phyloP scores from a whole-genome alignment of 305 asterid species.

The Rubia occidens region DNA sequence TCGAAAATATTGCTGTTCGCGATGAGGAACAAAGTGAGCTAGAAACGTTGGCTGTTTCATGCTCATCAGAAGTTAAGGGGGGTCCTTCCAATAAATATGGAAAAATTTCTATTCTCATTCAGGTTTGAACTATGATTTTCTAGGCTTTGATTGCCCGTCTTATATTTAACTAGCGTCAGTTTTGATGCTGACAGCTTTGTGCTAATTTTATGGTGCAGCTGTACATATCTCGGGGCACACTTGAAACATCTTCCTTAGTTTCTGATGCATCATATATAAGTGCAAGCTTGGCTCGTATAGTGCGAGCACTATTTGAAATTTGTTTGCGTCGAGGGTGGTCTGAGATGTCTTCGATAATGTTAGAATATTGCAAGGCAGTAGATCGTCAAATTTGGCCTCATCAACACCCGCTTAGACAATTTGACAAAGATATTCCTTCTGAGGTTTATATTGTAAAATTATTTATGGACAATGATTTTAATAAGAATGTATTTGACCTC shows the following conservation, averaged over 20 bases:
- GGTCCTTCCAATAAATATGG: constrained; percentile 94
- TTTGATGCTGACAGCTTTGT: constrained; percentile 16
- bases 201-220: constrained; percentile 48
- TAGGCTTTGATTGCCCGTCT: constrained; percentile 15
- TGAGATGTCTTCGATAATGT: constrained; percentile 81
- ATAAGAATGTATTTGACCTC: constrained; percentile 11
- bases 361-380: constrained; percentile 95
- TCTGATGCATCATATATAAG: constrained; percentile 93
- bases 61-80: constrained; percentile 91
- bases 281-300: constrained; percentile 92
- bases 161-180: constrained; percentile 18
- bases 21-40: constrained; percentile 96
- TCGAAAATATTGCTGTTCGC: constrained; percentile 87
- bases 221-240: constrained; percentile 76
- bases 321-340: constrained; percentile 96
- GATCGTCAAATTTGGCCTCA: constrained; percentile 98
- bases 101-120: constrained; percentile 89
- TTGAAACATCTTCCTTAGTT: constrained; percentile 78
- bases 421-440: constrained; percentile 70
- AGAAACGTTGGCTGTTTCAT: constrained; percentile 54
- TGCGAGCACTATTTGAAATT: constrained; percentile 93
- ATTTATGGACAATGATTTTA: constrained; percentile 11
- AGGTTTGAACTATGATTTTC: constrained; percentile 40
- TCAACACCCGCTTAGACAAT: constrained; percentile 95
- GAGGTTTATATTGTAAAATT: constrained; percentile 43